Evolutionary conservation across 1,284 basidiomycete genomes (phyloP).

Genomic region (Boletus holoroseus): DNA sequence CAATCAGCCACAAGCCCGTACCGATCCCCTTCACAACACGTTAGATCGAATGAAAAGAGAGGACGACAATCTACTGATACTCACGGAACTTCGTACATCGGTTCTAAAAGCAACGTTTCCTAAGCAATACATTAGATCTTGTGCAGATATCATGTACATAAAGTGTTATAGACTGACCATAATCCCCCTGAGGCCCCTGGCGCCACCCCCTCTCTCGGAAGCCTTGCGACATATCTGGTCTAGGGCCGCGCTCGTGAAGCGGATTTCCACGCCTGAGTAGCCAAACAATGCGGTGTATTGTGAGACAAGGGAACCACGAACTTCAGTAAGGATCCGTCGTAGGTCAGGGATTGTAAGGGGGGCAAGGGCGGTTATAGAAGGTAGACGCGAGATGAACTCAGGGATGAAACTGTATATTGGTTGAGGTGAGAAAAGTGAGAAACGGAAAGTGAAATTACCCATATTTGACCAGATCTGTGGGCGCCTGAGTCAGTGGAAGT

Average conservation of each 20-base stretch:
- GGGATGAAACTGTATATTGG: slow-evolving; percentile 69
- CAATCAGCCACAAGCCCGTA: slow-evolving; percentile 23
- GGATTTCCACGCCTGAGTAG: slow-evolving; percentile 75
- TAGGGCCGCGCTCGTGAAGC: slow-evolving; percentile 70
- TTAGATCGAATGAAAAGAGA: slow-evolving; percentile 6
- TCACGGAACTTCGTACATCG: slow-evolving; percentile 91
- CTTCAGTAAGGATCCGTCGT: slow-evolving; percentile 86
- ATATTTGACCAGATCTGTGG: slow-evolving; percentile 74
- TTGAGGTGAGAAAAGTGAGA: slow-evolving; percentile 8
- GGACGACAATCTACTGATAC: slow-evolving; percentile 33
- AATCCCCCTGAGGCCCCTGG: slow-evolving; percentile 81
- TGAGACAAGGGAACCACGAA: slow-evolving; percentile 83
- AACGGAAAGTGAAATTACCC: slow-evolving; percentile 46
- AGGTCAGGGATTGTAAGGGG: slow-evolving; percentile 73
- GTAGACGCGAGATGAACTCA: slow-evolving; percentile 88
- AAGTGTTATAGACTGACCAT: slow-evolving; percentile 51
- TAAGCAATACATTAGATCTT: slow-evolving; percentile 30
- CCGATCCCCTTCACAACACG: slow-evolving; percentile 39
- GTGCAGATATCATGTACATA: neutral
- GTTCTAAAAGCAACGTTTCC: slow-evolving; percentile 74
- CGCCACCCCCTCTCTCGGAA: slow-evolving; percentile 78
- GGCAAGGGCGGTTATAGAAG: slow-evolving; percentile 78
- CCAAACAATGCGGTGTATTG: slow-evolving; percentile 84
- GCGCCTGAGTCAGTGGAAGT: slow-evolving; percentile 3
- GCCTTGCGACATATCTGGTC: slow-evolving; percentile 78